Conservation (phyloP, 192 early-diverging fungal species). For the Mortierella claussenii region DNA sequence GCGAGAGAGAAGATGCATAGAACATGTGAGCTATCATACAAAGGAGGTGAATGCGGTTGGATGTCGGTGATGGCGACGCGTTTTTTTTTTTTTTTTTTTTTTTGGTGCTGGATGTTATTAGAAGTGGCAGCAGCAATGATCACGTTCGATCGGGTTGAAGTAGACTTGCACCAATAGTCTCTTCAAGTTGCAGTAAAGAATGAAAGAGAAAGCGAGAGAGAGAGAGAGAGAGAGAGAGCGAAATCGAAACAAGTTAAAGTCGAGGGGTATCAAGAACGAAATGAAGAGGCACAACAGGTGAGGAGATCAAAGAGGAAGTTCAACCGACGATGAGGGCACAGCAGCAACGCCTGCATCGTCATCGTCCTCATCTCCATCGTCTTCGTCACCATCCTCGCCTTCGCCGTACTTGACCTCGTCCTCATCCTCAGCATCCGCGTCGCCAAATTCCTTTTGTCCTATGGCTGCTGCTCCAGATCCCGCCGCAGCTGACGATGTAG, state of each 20-base stretch:
- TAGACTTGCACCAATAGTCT: too few relatives aligned
- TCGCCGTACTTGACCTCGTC: conserved; percentile 52
- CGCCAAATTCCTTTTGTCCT: conserved; percentile 26
- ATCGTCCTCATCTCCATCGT: conserved; percentile 32
- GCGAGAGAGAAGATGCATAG: too few relatives aligned
- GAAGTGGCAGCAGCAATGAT: too few relatives aligned
- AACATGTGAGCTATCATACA: too few relatives aligned
- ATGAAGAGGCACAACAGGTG: too few relatives aligned
- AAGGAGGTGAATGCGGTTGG: too few relatives aligned
- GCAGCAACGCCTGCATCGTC: conserved; percentile 45
- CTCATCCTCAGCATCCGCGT: conserved; percentile 48
- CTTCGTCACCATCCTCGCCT: conserved; percentile 33
- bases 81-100: not conserved
- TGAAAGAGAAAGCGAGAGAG: not conserved
- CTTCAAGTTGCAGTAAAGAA: too few relatives aligned
- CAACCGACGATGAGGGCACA: conserved; percentile 35
- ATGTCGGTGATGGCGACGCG: too few relatives aligned
- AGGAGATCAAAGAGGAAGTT: conserved; percentile 31
- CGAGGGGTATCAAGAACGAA: too few relatives aligned
- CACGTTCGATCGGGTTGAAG: too few relatives aligned
- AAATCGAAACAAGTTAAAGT: too few relatives aligned
- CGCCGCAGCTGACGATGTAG: not conserved
- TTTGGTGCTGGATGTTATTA: too few relatives aligned
- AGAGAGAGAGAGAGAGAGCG: not conserved
- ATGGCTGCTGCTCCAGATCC: not conserved